Base-by-base conservation (phyloP, 768 basidiomycete species). In the Leccinum uliginosum region DNA sequence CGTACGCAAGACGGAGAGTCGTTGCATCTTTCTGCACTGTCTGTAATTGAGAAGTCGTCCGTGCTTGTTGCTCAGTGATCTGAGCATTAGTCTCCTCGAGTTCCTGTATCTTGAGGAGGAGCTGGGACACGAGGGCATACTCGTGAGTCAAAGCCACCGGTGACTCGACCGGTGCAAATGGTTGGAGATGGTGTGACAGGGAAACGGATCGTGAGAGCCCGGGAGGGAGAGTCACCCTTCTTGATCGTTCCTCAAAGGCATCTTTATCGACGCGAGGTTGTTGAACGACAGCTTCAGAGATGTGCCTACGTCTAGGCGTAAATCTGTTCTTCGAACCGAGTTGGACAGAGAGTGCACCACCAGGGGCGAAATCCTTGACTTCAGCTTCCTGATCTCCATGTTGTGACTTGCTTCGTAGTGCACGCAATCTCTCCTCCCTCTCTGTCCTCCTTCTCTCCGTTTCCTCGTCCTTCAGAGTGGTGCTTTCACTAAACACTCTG, bases 41-140 rank as follows among this genome's bases (percentile, higher is more conserved):
- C n/a, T 80, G 79, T 26, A 91, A 74, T 57, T 85, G 83, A 38
- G 74, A 74, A 6, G 78, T 71, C 0, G 89, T 90, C 62, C 81
- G 79, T 1, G 69, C 70, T 66, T 92, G 90, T 59, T 87, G 83
- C 55, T 78, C 74, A 21, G 82, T 74, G 43, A 93, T 90, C 54
- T 81, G 80, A 7, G 73, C 59, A 61, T 93, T 93, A 3, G 87
- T 81, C 38, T 84, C 79, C 64, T 93, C 89, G 1, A 93, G 77
- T 67, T 93, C 90, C 48, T 79, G 76, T 51, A 93, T 87, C 73
- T 93, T 93, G 15, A 74, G 66, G 44, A 91, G 72, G 7, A 93
- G 80, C 66, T 89, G 85, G 10, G 83, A 75, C n/a, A 92, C 80
- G 52, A 93, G 76, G 60, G 70, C 74, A 61, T 77, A 82, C 70